Percentiles rank a stretch among this genome's conserved stretches.
Evolutionary conservation across 73 alveolate genomes (phyloP).

Genomic region (Blepharisma stoltei): DNA sequence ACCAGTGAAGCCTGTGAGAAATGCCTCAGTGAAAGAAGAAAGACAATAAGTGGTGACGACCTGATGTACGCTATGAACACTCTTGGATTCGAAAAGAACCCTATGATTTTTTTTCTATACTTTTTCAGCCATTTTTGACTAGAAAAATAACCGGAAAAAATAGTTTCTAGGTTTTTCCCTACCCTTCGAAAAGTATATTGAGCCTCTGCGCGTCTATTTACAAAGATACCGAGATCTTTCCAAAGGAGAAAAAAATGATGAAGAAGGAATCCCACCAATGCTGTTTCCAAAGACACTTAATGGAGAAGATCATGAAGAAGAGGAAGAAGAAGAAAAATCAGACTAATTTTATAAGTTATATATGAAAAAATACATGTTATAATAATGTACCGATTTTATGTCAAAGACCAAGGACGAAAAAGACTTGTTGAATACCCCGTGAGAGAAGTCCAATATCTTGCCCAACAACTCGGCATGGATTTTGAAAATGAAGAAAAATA

Average conservation of each 20-base stretch:
- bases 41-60: slow-evolving; percentile 97
- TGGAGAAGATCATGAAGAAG: too few relatives aligned
- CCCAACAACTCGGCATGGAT: slow-evolving; percentile 8
- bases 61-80: slow-evolving; percentile 81
- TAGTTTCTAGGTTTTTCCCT: too few relatives aligned
- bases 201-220: slow-evolving; percentile 74
- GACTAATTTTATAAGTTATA: too few relatives aligned
- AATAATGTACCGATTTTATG: slow-evolving; percentile 14
- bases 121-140: too few relatives aligned
- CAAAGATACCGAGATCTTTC: slow-evolving; percentile 76
- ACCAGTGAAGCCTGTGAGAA: slow-evolving; percentile 92
- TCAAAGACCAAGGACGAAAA: slow-evolving; percentile 15
- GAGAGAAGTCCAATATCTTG: neutral
- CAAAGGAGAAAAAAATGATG: slow-evolving; percentile 48
- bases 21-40: slow-evolving; percentile 91
- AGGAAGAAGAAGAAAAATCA: too few relatives aligned
- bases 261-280: slow-evolving; percentile 22
- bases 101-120: too few relatives aligned
- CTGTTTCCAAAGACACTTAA: too few relatives aligned
- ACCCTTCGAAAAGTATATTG: slow-evolving; percentile 91
- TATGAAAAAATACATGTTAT: too few relatives aligned
- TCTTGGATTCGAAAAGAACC: slow-evolving; percentile 96
- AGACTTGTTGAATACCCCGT: slow-evolving; percentile 8
- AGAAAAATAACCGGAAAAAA: too few relatives aligned
- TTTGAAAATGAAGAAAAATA: slow-evolving; percentile 14